Base-by-base conservation (phyloP, 495 filamentous ascomycete genomes). In the Hyaloscypha variabilis region DNA sequence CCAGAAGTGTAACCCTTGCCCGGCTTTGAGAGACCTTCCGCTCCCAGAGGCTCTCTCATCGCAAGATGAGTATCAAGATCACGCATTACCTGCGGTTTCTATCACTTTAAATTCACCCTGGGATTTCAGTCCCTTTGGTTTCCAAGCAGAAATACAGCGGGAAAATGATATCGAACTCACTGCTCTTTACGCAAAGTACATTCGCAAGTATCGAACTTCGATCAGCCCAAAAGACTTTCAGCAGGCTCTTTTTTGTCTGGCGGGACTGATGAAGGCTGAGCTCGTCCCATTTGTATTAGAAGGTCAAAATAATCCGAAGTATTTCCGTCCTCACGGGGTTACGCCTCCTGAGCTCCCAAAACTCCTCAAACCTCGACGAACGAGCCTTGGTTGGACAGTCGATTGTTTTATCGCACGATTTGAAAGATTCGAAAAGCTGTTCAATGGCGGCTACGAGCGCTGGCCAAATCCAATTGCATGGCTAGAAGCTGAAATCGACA, bases 371-470 rank as follows among this genome's bases (percentile, higher is more conserved):
- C 17, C 25, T 54, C 50, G 19, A 14, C 21, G 30, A 8, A 63
- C 61, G 21, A 46, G 28, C n/a, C 2, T 10, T 19, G 50, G 29
- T 8, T 63, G 61, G 61, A 56, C 50, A 14, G 61, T 63, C 24
- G 61, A 63, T 36, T 63, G 50, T 25, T 63, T 63, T 28, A 54
- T 63, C 14, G 50, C 49, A 6, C 26, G 50, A 23, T 63, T 63
- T n/a, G 28, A 25, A 6, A 49, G 21, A 23, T 64, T 46, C 30
- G 62, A 58, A 26, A 25, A 17, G 11, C 24, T 39, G 11, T 46
- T 58, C 14, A 58, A 58, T 29, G 52, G 31, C 25, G 50, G 23
- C 14, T 56, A 55, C 56, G 29, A 34, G 61, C 17, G 34, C 8
- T 51, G 26, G 19, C 61, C 61, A 2, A 63, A 63, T 42, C 61